phyloP scores from a whole-genome alignment of 345 rosid species.

The Isatis tinctoria region DNA sequence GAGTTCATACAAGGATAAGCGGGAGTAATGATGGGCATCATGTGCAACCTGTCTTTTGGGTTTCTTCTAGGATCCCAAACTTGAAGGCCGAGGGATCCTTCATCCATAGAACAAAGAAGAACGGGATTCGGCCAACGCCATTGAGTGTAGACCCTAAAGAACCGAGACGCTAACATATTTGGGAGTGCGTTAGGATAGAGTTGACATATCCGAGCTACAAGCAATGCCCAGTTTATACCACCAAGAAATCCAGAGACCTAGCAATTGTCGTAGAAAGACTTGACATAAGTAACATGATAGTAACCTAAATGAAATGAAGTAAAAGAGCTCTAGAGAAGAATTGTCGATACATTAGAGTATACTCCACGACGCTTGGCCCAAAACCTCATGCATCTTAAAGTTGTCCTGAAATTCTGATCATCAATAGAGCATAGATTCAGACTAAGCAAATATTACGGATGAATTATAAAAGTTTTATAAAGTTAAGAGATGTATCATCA shows the following conservation, averaged over 20 bases:
- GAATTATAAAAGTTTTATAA: not conserved
- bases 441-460: not conserved
- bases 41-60: constrained; percentile 73
- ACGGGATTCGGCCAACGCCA: constrained; percentile 99
- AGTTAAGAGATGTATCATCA: not conserved
- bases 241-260: constrained; percentile 99
- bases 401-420: constrained; percentile 78
- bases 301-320: not conserved
- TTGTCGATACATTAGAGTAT: constrained; percentile 77
- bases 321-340: constrained; percentile 11
- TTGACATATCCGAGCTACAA: constrained; percentile 98
- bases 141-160: constrained; percentile 87
- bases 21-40: constrained; percentile 99
- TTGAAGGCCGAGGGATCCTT: constrained; percentile 86
- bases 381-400: constrained; percentile 88
- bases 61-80: constrained; percentile 97
- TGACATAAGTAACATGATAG: constrained; percentile 3
- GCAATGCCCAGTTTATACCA: constrained; percentile 98
- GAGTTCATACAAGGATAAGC: constrained; percentile 98
- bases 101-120: constrained; percentile 84
- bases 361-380: constrained; percentile 99
- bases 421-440: constrained; percentile 21
- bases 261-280: not conserved
- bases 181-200: constrained; percentile 95
- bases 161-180: constrained; percentile 84